phyloP scores from a whole-genome alignment of 169 alveolate species.

The Babesia gibsoni region DNA sequence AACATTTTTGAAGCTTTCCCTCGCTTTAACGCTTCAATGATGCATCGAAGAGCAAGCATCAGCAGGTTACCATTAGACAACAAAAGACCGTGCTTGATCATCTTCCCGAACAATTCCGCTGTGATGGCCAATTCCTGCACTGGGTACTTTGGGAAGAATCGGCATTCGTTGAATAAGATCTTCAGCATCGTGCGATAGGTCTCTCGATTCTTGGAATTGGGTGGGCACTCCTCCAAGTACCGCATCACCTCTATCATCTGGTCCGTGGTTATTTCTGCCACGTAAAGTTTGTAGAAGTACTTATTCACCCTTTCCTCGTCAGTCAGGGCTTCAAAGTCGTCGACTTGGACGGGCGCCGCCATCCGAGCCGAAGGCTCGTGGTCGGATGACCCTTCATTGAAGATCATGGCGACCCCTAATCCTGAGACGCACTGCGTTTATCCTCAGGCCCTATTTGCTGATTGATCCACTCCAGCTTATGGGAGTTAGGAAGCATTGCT shows the following conservation, averaged over 20 bases:
- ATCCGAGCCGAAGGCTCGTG: background rate
- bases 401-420: background rate
- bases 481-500: background rate
- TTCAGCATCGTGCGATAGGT: slow-evolving; percentile 74
- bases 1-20: slow-evolving; percentile 71
- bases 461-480: background rate
- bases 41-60: slow-evolving; percentile 69
- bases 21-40: slow-evolving; percentile 74
- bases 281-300: slow-evolving; percentile 71
- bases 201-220: slow-evolving; percentile 68
- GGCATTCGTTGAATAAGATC: slow-evolving; percentile 80
- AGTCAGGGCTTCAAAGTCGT: slow-evolving; percentile 24
- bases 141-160: slow-evolving; percentile 84
- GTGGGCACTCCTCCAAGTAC: slow-evolving; percentile 63
- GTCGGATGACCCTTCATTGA: slow-evolving; percentile 3
- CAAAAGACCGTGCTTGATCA: slow-evolving; percentile 70
- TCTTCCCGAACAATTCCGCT: slow-evolving; percentile 80
- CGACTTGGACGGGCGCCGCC: slow-evolving; percentile 3
- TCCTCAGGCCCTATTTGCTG: background rate
- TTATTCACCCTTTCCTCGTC: slow-evolving; percentile 71
- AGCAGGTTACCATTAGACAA: slow-evolving; percentile 66
- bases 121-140: slow-evolving; percentile 78
- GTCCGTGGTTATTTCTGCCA: slow-evolving; percentile 71
- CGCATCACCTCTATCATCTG: slow-evolving; percentile 76
- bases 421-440: background rate